phyloP scores from a whole-genome alignment of 1,139 yeast genomes.

The Lodderomyces theae region DNA sequence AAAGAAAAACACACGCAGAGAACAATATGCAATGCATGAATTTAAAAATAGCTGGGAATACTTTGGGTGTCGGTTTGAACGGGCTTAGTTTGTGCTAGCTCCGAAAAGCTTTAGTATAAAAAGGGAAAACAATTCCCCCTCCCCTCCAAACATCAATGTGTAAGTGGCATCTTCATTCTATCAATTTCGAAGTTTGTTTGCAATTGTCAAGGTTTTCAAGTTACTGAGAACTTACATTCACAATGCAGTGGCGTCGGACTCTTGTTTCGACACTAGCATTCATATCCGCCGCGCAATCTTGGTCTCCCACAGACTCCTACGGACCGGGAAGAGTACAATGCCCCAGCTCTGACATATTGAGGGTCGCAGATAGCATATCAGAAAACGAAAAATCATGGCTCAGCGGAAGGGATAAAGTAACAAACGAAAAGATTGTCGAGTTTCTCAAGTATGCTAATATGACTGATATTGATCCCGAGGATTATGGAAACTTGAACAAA shows the following conservation, averaged over 20 bases:
- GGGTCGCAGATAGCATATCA: slow-evolving; percentile 32
- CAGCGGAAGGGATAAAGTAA: slow-evolving; percentile 48
- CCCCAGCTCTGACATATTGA: slow-evolving; percentile 34
- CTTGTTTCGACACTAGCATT: neutral
- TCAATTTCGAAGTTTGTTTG: too few species aligned
- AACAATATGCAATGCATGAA: too few species aligned
- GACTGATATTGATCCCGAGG: slow-evolving; percentile 58
- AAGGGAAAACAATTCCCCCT: neutral
- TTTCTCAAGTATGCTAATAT: slow-evolving; percentile 62
- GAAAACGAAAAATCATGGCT: slow-evolving; percentile 45
- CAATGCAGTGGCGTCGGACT: neutral
- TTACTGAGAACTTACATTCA: too few species aligned
- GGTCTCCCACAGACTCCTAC: slow-evolving; percentile 64
- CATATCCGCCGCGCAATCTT: slow-evolving; percentile 12
- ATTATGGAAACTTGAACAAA: slow-evolving; percentile 41
- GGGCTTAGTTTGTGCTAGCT: neutral
- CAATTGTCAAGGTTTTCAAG: too few species aligned
- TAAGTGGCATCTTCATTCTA: too few species aligned
- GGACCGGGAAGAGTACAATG: slow-evolving; percentile 67
- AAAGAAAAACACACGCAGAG: too few species aligned
- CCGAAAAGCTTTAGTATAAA: neutral
- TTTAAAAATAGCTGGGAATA: too few species aligned
- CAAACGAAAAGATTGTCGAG: slow-evolving; percentile 54
- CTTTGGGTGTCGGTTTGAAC: neutral
- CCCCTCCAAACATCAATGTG: neutral